Conservation (phyloP, 2,329 filamentous ascomycete genomes). For the Fusarium torreyae region DNA sequence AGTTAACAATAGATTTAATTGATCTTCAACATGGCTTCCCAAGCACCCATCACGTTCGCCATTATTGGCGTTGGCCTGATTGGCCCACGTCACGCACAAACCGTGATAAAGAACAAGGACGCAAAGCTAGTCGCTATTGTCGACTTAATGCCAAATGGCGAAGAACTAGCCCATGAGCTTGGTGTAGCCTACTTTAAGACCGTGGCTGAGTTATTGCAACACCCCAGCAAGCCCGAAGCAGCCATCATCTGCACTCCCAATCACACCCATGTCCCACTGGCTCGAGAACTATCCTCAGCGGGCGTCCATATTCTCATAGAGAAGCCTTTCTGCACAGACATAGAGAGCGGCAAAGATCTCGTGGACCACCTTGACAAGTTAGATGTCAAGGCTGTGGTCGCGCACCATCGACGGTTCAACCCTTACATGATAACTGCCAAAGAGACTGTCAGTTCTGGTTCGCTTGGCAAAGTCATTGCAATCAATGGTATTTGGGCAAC, state of each 20-base stretch:
- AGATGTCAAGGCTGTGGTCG: constrained; percentile 65
- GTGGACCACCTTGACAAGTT: constrained; percentile 48
- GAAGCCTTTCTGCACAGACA: constrained; percentile 67
- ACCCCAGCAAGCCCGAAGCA: constrained; percentile 61
- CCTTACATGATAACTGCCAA: constrained; percentile 68
- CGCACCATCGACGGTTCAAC: constrained; percentile 74
- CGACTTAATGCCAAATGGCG: constrained; percentile 47
- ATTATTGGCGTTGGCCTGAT: constrained; percentile 53
- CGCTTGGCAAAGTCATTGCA: constrained; percentile 65
- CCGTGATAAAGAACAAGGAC: constrained; percentile 43
- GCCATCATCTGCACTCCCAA: constrained; percentile 74
- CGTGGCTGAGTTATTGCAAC: constrained; percentile 60
- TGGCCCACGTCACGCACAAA: constrained; percentile 52
- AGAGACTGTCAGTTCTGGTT: constrained; percentile 56
- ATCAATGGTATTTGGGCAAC: constrained; percentile 69
- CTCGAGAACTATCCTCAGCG: constrained; percentile 62
- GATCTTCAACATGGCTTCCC: constrained; percentile 21
- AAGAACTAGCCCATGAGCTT: constrained; percentile 42
- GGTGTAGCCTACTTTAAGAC: constrained; percentile 48
- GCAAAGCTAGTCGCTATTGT: constrained; percentile 51
- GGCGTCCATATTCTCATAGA: constrained; percentile 70
- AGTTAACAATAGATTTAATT: too few relatives aligned
- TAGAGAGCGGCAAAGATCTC: constrained; percentile 54
- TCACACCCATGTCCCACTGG: constrained; percentile 67
- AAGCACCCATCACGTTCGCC: constrained; percentile 33